These are phyloP conservation scores for Ottelia alismoides DNA, from an alignment of 106 monocot genomes.

Conservation along the genomic window DNA sequence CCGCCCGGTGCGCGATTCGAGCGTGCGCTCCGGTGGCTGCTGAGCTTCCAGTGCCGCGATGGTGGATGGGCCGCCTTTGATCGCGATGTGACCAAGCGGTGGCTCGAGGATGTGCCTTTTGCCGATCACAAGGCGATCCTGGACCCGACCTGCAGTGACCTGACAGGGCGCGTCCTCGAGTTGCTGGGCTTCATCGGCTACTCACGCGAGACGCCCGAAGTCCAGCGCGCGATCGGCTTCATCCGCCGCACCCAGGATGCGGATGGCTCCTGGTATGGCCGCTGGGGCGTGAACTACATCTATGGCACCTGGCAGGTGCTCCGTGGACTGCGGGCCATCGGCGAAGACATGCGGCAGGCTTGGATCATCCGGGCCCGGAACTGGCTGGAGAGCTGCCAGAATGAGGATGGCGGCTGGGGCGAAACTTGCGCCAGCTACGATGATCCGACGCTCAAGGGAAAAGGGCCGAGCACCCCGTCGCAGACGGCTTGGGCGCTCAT, in stretches of 20 bases:
- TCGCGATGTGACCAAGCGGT: not conserved
- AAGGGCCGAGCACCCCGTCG: not conserved
- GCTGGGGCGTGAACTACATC: conserved; percentile 1
- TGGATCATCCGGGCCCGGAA: not conserved
- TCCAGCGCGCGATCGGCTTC: not conserved
- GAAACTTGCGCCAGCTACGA: not conserved
- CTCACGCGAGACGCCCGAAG: not conserved
- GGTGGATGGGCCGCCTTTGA: not conserved
- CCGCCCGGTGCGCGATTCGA: not conserved
- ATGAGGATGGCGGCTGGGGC: not conserved
- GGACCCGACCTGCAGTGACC: not conserved
- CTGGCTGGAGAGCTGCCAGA: not conserved
- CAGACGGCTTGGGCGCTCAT: not conserved
- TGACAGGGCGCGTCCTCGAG: not conserved
- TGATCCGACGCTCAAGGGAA: not conserved
- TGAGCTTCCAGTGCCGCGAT: not conserved
- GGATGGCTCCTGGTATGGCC: not conserved
- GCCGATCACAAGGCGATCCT: not conserved
- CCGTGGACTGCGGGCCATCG: not conserved
- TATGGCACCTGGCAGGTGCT: too few relatives aligned
- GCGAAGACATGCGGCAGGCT: not conserved
- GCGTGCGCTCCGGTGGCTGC: not conserved
- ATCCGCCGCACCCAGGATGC: not conserved
- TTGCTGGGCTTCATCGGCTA: not conserved
- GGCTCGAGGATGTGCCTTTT: not conserved